phyloP scores from a whole-genome alignment of 345 rosid species.

The Brassica incana region DNA sequence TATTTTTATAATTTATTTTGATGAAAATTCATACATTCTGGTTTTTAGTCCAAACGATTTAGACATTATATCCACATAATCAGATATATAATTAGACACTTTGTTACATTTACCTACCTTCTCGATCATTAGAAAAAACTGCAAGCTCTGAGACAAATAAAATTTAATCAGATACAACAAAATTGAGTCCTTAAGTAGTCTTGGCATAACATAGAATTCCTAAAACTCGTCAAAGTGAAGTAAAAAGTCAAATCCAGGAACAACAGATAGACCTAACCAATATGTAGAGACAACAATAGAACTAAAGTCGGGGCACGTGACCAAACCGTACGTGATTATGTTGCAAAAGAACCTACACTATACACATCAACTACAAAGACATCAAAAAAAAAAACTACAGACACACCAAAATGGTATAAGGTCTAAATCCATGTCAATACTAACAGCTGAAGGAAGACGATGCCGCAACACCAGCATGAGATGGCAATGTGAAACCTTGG shows the following conservation, averaged over 20 bases:
- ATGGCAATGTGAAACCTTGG: not conserved
- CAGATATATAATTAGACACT: not conserved
- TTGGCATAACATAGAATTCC: not conserved
- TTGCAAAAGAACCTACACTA: not conserved
- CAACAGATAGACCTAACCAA: not conserved
- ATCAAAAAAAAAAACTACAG: not conserved
- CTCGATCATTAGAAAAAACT: not conserved
- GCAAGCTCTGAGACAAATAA: not conserved
- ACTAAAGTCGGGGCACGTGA: not conserved
- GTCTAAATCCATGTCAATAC: not conserved
- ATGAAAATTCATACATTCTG: not conserved
- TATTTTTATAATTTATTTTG: too few relatives aligned
- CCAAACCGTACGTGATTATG: not conserved
- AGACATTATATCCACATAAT: constrained; percentile 4
- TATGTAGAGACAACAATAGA: not conserved
- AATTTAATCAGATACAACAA: too few relatives aligned
- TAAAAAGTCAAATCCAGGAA: not conserved
- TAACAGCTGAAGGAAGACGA: not conserved
- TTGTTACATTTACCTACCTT: constrained; percentile 16
- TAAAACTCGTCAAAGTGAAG: not conserved
- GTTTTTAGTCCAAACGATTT: not conserved
- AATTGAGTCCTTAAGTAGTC: not conserved
- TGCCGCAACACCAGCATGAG: not conserved
- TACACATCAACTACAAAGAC: not conserved
- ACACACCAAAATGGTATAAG: not conserved